Base-by-base conservation (phyloP, 352 stramenopile species). In the Phytophthora pini region DNA sequence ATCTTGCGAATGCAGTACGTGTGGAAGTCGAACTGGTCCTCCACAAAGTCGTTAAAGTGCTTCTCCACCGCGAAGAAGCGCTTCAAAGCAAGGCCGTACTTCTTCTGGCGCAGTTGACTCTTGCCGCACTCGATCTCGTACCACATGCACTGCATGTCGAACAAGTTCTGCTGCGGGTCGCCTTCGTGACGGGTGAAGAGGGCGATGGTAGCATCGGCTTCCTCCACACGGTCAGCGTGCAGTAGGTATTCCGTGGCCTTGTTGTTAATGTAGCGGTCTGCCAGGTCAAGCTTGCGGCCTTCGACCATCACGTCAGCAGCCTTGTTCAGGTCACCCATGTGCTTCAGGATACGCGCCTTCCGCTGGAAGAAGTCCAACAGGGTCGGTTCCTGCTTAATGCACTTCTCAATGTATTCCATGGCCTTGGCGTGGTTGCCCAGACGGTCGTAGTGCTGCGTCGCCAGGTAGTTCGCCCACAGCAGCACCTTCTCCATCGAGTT, bases 1-100 rank as follows among this genome's bases (percentile, higher is more conserved):
- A 98, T 98, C 84, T 99, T 99, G 65, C 97, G 93, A 65, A 99
- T 92, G 67, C 97, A 99, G 76, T 99, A 99, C 46, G 84, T 95
- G 87, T 99, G 97, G 78, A 99, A 99, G 74, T 99, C 97, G 61
- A 99, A 99, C 76, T 99, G 97, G 84, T 99, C 97, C 56, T 99
- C 97, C 38, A 96, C 74, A 45, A 99, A 99, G 76, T 99, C 96
- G 57, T 97, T 89, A 63, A 99, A 99, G 80, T 99, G 97, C 72
- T 99, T 98, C 38, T 98, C 87, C 13, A 99, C 93, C 10, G 88
- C 84, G 43, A 91, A 88, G 70, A 97, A 99, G 20, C 97, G 97
- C 75, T 99, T 98, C 29, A 99, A 73, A 27, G 93, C 94, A 40
- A 87, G 85, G 1, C 92, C 96, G 32, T 82, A 85, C 53, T 89